These are phyloP conservation scores for Limnomonas spitsbergensis DNA, from an alignment of 139 green algal genomes.

Conservation along the genomic window DNA sequence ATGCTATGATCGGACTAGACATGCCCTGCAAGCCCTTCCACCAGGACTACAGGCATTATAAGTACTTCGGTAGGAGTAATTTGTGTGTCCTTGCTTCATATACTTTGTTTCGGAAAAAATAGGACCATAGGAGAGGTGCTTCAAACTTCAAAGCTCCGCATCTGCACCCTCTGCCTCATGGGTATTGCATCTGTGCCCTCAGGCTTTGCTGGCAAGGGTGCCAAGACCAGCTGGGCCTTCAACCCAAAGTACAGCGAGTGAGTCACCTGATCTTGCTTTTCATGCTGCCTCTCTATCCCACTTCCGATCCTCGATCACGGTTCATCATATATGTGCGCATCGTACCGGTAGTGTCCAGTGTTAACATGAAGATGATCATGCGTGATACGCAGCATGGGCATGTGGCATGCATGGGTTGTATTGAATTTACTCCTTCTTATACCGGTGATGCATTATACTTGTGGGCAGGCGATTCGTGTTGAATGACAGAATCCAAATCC, in stretches of 20 bases:
- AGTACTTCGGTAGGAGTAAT: constrained; percentile 32
- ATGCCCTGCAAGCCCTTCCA: constrained; percentile 49
- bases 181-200: background rate
- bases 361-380: too few species aligned
- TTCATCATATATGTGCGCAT: too few species aligned
- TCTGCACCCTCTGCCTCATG: background rate
- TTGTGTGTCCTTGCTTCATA: background rate
- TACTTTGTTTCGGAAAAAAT: too few species aligned
- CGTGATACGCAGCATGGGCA: too few species aligned
- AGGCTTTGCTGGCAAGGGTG: constrained; percentile 50
- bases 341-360: too few species aligned
- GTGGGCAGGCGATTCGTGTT: background rate
- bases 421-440: background rate
- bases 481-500: background rate
- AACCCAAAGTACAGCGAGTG: constrained; percentile 44
- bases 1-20: too few species aligned
- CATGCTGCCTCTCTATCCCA: background rate
- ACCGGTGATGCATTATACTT: background rate
- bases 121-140: too few species aligned
- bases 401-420: too few species aligned
- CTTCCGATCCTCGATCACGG: background rate
- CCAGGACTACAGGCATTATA: constrained; percentile 55
- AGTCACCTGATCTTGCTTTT: background rate
- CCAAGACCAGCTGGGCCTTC: constrained; percentile 53
- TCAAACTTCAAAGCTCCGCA: too few species aligned